Conservation (phyloP, 352 stramenopile genomes). For the Globisporangium recalcitrans region DNA sequence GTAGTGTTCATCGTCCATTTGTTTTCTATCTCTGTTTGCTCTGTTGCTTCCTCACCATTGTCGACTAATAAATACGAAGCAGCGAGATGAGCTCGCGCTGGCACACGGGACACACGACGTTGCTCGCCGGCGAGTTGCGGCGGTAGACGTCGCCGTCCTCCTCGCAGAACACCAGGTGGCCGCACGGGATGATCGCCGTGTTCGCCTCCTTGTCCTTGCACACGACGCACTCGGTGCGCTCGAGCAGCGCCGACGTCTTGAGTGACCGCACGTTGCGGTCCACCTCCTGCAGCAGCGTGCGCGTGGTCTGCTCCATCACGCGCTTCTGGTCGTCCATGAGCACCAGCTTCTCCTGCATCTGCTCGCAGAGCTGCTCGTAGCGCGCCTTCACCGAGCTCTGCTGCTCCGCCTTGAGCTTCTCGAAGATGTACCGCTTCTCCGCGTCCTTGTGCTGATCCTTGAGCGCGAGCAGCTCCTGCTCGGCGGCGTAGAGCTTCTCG, state of each 20-base stretch:
- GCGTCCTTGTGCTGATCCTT: constrained; percentile 48
- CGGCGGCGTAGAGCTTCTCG: constrained; percentile 40
- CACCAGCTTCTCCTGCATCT: constrained; percentile 66
- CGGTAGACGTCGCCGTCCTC: constrained; percentile 71
- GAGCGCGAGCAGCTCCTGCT: constrained; percentile 37
- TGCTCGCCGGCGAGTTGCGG: constrained; percentile 32
- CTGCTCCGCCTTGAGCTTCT: constrained; percentile 67
- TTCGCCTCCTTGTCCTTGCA: constrained; percentile 73
- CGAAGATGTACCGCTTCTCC: constrained; percentile 66
- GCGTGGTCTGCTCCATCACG: constrained; percentile 74
- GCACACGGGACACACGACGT: constrained; percentile 71
- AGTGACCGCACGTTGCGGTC: constrained; percentile 68
- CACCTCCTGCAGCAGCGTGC: constrained; percentile 60
- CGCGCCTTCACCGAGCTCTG: constrained; percentile 67
- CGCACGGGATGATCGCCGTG: constrained; percentile 73
- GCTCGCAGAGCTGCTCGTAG: constrained; percentile 71
- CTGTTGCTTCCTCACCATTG: neutral
- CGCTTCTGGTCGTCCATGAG: constrained; percentile 68
- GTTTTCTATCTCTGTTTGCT: neutral
- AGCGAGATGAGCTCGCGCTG: constrained; percentile 78
- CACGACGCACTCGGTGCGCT: constrained; percentile 72
- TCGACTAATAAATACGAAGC: constrained; percentile 63
- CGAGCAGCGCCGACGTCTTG: constrained; percentile 55
- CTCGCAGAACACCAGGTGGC: constrained; percentile 83
- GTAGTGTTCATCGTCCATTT: too few relatives aligned